Evolutionary conservation across 129 eudicot genomes (phyloP), one percentile per base, ranked within the genome.

Genomic region (Tagetes patula): DNA sequence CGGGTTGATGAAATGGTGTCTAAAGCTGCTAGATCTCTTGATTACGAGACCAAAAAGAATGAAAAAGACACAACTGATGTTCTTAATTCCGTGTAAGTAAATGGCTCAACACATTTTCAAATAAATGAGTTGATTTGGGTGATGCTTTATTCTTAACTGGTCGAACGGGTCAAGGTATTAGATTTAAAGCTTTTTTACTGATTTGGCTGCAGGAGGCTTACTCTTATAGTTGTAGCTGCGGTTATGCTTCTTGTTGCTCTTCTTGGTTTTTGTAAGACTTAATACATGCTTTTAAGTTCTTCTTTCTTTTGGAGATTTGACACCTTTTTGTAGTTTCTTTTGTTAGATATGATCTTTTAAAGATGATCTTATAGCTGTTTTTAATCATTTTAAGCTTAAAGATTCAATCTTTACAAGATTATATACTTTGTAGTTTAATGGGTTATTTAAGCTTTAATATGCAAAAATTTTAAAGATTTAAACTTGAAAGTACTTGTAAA

Each of bases 191-290:
- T 11, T 3, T 3, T 34, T 20, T 20, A 20, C 27, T 20, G 53
- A 45, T 77, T 53, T 75, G 20, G 68, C 36, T 87, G 69, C 85
- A 95, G 99, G 91, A 73, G 90, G 78, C 61, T 77, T 39, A 74
- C 91, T 41, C 90, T 95, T 50, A 82, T 90, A 46, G 70, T 85
- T 6, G 80, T 88, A 34, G 87, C 96, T n/a, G 94, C 97, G 41
- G 74, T 95, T 64, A 90, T 90, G 97, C 99, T 95, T 76, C 70
- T 80, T 12, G 66, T 95, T 65, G 91, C 91, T 14, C 80, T 90
- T 52, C 84, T 90, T 20, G 27, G 27, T 20, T 20, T 20, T 20
- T 20, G 27, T 20, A 20, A 20, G 27, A 20, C 27, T 20, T 20
- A 20, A 20, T 20, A 20, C 27, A 20, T 20, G 27, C 27, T 20